Base-by-base conservation (phyloP, 2,329 filamentous ascomycete genomes). In the Didymella sp. region DNA sequence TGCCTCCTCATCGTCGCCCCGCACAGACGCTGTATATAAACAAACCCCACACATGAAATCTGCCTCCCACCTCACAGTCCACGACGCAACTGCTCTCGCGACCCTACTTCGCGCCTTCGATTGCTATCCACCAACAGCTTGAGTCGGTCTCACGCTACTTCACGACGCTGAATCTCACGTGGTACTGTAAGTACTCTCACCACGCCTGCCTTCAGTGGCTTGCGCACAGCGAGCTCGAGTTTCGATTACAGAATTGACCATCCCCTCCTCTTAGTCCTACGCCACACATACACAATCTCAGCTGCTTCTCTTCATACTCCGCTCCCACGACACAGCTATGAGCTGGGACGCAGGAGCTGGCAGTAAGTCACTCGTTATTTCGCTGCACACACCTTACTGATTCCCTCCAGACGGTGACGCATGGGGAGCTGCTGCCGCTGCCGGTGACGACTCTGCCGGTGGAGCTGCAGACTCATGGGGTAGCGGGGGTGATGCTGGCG, bases 341-440 rank as follows among this genome's bases (percentile, higher is more conserved):
- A 63, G 61, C 52, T 68, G 63, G 64, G 54, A 65, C n/a, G 61
- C 59, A 40, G 64, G 57, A 37, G 51, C 51, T 35, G 22, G 31
- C 21, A 56, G 62, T 65, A 48, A 42, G 63, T 63, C 33, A 25
- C 33, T 24, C 13, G 48, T 33, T 46, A 38, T 19, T 48, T 55
- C 24, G 47, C 45, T 51, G 67, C 27, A 25, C 1, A 15, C n/a
- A 21, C 17, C 17, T 22, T 49, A 19, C 55, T 68, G 30, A 68
- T 25, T 43, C 21, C 28, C 27, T 21, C 11, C 33, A 64, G 67
- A 58, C 46, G 69, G 40, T 19, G 56, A 57, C 31, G 28, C 54
- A 21, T 68, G 61, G 60, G 51, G 51, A 24, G 45, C 54, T 44
- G 55, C 55, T 13, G 51, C 49, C 17, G 37, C 56, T 15, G 60